Percentiles rank a stretch among this genome's conserved stretches.
These are phyloP conservation scores for Apiospora sp. DNA, from an alignment of 2,329 filamentous ascomycete genomes.

Conservation along the genomic window DNA sequence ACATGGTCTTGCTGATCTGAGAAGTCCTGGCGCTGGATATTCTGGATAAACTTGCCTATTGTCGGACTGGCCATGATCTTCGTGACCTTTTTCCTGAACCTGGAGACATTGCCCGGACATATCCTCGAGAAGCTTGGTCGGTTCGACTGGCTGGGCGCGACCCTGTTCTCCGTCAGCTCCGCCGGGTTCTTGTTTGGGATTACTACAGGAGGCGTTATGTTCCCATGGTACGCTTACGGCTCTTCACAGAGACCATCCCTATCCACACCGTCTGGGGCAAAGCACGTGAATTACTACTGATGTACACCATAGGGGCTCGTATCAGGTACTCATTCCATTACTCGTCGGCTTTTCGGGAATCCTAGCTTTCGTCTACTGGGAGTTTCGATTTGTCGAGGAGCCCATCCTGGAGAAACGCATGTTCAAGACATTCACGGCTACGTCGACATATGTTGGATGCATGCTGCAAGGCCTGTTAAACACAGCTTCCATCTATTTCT, in stretches of 20 bases:
- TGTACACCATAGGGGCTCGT: conserved; percentile 47
- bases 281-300: not conserved
- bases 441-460: conserved; percentile 31
- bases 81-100: conserved; percentile 56
- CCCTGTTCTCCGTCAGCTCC: conserved; percentile 62
- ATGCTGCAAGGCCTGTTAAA: conserved; percentile 32
- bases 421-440: conserved; percentile 32
- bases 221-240: conserved; percentile 56
- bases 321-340: conserved; percentile 68
- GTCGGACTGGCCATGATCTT: conserved; percentile 56
- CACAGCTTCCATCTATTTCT: conserved; percentile 41
- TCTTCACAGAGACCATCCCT: not conserved
- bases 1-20: conserved; percentile 26
- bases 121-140: conserved; percentile 57
- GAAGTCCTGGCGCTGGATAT: conserved; percentile 35
- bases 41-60: conserved; percentile 48
- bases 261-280: too few species aligned
- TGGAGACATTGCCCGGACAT: conserved; percentile 56
- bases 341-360: conserved; percentile 62
- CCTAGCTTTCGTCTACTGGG: conserved; percentile 61
- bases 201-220: conserved; percentile 73
- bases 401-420: conserved; percentile 44
- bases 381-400: conserved; percentile 56
- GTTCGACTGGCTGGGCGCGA: conserved; percentile 70
- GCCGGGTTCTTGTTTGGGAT: conserved; percentile 43